phyloP scores from a whole-genome alignment of 2,329 filamentous ascomycete genomes.

The Aspergillus uvarum region DNA sequence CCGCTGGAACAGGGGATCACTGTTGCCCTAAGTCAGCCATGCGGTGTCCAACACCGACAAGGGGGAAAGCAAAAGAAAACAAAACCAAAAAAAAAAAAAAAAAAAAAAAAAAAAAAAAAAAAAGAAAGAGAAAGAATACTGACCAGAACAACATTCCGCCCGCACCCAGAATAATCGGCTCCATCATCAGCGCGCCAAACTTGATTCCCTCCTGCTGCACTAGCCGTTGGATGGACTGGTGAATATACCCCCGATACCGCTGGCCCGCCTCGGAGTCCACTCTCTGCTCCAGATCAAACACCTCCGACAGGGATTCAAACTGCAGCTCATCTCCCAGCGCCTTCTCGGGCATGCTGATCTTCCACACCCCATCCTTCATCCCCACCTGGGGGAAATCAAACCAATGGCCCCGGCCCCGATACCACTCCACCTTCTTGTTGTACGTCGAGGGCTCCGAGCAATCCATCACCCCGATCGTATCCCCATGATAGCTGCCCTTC shows the following conservation, averaged over 20 bases:
- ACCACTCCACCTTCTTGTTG: slow-evolving; percentile 86
- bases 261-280: slow-evolving; percentile 46
- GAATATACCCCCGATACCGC: slow-evolving; percentile 63
- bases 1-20: slow-evolving; percentile 78
- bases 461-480: slow-evolving; percentile 88
- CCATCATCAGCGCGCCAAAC: slow-evolving; percentile 76
- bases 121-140: not conserved
- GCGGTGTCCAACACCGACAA: too few relatives aligned
- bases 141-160: slow-evolving; percentile 78
- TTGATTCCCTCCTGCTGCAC: slow-evolving; percentile 58
- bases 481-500: slow-evolving; percentile 80
- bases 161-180: slow-evolving; percentile 76
- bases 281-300: slow-evolving; percentile 61
- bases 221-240: slow-evolving; percentile 53
- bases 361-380: slow-evolving; percentile 66
- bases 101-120: not conserved
- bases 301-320: slow-evolving; percentile 52
- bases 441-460: slow-evolving; percentile 73
- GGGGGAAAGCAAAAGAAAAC: too few relatives aligned
- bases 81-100: too few relatives aligned
- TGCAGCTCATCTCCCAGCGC: slow-evolving; percentile 47
- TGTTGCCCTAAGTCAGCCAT: slow-evolving; percentile 31
- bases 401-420: slow-evolving; percentile 75
- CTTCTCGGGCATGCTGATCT: slow-evolving; percentile 56
- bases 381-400: slow-evolving; percentile 74